Base-by-base conservation (phyloP, 129 eudicot genomes). In the Lactuca sativa region DNA sequence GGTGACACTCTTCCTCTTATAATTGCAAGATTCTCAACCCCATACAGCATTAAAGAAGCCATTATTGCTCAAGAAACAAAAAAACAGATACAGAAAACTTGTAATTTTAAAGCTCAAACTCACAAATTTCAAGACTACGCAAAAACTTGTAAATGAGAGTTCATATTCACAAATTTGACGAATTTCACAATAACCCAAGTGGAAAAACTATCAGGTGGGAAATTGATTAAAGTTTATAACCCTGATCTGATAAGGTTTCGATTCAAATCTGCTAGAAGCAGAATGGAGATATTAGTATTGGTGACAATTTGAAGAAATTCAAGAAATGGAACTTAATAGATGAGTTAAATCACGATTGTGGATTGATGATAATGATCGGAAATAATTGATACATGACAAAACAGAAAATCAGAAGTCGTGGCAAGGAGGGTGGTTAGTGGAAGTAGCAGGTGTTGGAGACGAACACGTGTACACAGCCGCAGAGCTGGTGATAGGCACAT, bases 31-130 rank as follows among this genome's bases (percentile, higher is more conserved):
- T 70, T 81, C 44, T 81, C 81, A 70, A 81, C 81, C 53, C 74
- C 77, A 57, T 71, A 64, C 59, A 75, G 56, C 74, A 71, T 63
- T 64, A 81, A 81, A 70, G 85, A 75, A 70, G 81, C 64, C 85
- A 81, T 81, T 76, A 61, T 76, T 40, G 48, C 63, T 52, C 34
- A 33, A 14, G 41, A 68, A 54, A 53, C 65, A 52, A 51, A 15
- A 59, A 59, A 75, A 9, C 51, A 33, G 33, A 33, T 47, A 9
- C 56, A 75, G 13, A 40, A 68, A 60, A 15, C 10, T 56, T 41
- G 14, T 9, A 0, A 60, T 9, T 51, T 30, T 41, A 17, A 6
- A 72, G 40, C 62, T 72, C 14, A 13, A 61, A 34, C 58, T 59
- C 63, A 71, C 18, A 34, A 32, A 68, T 30, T 70, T 67, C 74